Base-by-base conservation (phyloP, 805 yeast genomes). In the Metschnikowia similis region DNA sequence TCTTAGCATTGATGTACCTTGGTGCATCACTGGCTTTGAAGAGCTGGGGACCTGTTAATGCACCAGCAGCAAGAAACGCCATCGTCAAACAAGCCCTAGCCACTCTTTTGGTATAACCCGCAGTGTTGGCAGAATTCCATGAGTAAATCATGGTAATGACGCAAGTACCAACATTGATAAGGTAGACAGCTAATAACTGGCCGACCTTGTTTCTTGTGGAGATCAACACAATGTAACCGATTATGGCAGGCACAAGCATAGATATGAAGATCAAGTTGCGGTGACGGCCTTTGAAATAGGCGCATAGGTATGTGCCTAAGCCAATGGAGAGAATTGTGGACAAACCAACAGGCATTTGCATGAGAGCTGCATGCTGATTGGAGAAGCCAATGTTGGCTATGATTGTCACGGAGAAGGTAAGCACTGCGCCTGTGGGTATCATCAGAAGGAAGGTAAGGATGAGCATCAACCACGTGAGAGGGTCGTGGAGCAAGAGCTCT, bases 301-400 rank as follows among this genome's bases (percentile, higher is more conserved):
- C 56, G 21, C 68, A 62, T n/a, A 67, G 50, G 45, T 69, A 64
- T 35, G 71, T 69, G 7, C 67, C 68, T 34, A 61, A 53, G 26
- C 65, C 41, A 37, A 70, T 70, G 6, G 68, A 61, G 11, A 68
- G 52, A 27, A 70, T 62, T 9, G 70, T 59, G 8, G 64, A 56
- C 30, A 79, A 72, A 56, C 86, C 85, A 36, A 80, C 76, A 3
- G 87, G 86, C 69, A 79, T 71, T 60, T 81, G 84, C 56, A 79
- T 63, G 30, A 79, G 60, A 1, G 82, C 78, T 6, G 82, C 70
- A 47, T 71, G 59, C 48, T 74, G 66, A 40, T 57, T 61, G 44
- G 70, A 68, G 55, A 76, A 80, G 3, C 83, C 83, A 57, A 80
- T 77, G 8, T 80, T 69, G 8, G 66, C 65, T n/a, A 80, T 79